Evolutionary conservation across 208 protist genomes (phyloP), one percentile per base, ranked within the genome.

Genomic region (Leishmania amazonensis): DNA sequence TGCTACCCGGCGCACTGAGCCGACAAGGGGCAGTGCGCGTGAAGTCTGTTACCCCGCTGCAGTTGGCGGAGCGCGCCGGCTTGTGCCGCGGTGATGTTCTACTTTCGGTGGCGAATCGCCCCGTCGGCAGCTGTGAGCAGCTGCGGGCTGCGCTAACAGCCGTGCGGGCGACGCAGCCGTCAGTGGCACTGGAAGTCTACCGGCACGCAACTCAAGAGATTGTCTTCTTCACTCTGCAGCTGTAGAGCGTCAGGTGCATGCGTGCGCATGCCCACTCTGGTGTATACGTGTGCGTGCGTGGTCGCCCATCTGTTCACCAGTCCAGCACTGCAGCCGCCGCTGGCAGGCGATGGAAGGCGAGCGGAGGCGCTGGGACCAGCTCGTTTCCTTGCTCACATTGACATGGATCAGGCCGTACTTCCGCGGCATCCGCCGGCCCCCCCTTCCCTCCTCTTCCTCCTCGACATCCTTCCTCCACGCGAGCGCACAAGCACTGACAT

Each of bases 21-120:
- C 57, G 79, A 45, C 81, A 77, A 21, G 85, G 88, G 42, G 90
- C 88, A 24, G 91, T 94, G 51, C 83, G 87, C 38, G 89, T 94
- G 79, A 72, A 91, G 40, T 81, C 85, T 6, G 83, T 93, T 3
- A 79, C 68, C 21, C 74, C 47, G 4, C 84, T 78, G 6, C 80
- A 88, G 47, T 49, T 83, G 21, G 91, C 91, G 19, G 85, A 85
- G 57, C 58, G 78, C 57, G 87, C 80, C 38, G 90, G 90, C 11
- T 6, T 94, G 28, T 78, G 81, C 42, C 35, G 82, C n/a, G 89
- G 89, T 13, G 91, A 94, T 75, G 78, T 94, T 2, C 58, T 94
- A 2, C 74, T 93, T 53, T 65, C 83, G 1, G 81, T 88, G 31
- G 77, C 64, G 19, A 38, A 74, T 15, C 75, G 53, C 47, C 21